Evolutionary conservation across 225 moss, liverwort and hornwort species (phyloP), one percentile per base, ranked within the genome.

Genomic region (Rhytidiadelphus loreus): DNA sequence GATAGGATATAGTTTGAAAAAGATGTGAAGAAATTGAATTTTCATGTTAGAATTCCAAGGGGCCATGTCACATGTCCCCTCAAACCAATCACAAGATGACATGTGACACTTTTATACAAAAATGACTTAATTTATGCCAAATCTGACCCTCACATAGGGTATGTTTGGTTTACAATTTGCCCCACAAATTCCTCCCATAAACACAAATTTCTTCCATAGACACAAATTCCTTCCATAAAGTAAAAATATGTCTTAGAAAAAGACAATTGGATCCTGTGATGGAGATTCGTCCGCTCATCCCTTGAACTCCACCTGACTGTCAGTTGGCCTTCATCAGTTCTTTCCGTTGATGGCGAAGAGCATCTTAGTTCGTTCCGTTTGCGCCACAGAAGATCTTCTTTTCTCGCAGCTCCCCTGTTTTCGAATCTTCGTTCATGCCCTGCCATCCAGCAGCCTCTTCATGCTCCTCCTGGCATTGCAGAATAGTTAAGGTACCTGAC

Each of bases 21-120:
- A 37, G 6, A 77, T 6, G 13, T 55, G 55, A 6, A 1, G 3
- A 37, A 10, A 23, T 55, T 24, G 4, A 25, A 25, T 77, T 77
- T 24, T 3, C 5, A 24, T 0, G 0, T 23, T 0, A 76, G 0
- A 53, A 8, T 35, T 20, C 12, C 1, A 21, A 1, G 13, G 5
- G 0, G 4, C 9, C 9, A 53, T 6, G 1, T 23, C 76, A 37
- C n/a, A n/a, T n/a, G n/a, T n/a, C n/a, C n/a, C 15, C 23, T 23
- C 23, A 35, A 35, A 55, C 37, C 55, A 55, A n/a, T 46, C 46
- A 46, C 46, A 46, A 46, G 46, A 46, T 46, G 46, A 46, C 46
- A 46, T 46, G 46, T 46, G 46, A 46, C 46, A 46, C 46, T 46
- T 46, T 46, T 46, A 46, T 46, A 46, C 46, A 46, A 46, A 46